A percentile compares a stretch with the other conserved stretches of the same genome.
These are phyloP conservation scores for Epichloe gansuensis DNA, from an alignment of 2,329 filamentous ascomycete species.

Conservation along the genomic window DNA sequence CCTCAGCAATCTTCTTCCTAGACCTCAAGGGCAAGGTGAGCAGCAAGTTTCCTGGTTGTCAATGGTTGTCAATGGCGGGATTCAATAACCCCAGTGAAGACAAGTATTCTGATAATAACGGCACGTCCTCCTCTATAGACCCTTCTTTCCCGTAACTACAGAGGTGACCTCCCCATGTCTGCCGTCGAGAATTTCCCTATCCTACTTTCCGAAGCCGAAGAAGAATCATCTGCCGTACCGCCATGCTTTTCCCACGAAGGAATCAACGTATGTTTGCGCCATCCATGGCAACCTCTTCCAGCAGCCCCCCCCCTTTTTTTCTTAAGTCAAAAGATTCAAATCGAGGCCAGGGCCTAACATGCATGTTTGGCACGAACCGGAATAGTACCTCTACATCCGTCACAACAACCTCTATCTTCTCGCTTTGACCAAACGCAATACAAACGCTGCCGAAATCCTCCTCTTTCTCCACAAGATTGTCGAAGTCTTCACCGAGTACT, in stretches of 20 bases:
- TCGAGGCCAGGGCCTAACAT: not conserved
- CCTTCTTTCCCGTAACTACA: constrained; percentile 94
- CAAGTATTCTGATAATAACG: not conserved
- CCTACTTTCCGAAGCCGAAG: constrained; percentile 93
- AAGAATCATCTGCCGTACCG: constrained; percentile 93
- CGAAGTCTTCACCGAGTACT: constrained; percentile 98
- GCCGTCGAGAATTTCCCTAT: constrained; percentile 96
- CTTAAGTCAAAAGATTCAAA: not conserved
- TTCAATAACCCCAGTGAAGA: not conserved
- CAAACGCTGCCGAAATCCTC: constrained; percentile 95
- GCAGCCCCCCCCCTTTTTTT: not conserved
- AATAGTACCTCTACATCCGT: constrained; percentile 91
- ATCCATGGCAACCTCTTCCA: not conserved
- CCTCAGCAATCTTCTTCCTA: constrained; percentile 94
- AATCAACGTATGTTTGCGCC: constrained; percentile 63
- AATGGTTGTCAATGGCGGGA: not conserved
- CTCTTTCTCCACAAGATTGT: constrained; percentile 97
- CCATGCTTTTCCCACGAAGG: constrained; percentile 98
- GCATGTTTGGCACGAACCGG: constrained; percentile 4
- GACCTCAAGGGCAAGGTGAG: constrained; percentile 97
- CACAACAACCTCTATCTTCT: constrained; percentile 99
- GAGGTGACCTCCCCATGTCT: constrained; percentile 97
- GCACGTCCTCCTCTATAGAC: constrained; percentile 45
- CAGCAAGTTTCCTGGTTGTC: not conserved
- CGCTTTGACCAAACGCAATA: constrained; percentile 95